phyloP scores from a whole-genome alignment of 2,329 filamentous ascomycete species.

The Cordyceps cateniannulata region DNA sequence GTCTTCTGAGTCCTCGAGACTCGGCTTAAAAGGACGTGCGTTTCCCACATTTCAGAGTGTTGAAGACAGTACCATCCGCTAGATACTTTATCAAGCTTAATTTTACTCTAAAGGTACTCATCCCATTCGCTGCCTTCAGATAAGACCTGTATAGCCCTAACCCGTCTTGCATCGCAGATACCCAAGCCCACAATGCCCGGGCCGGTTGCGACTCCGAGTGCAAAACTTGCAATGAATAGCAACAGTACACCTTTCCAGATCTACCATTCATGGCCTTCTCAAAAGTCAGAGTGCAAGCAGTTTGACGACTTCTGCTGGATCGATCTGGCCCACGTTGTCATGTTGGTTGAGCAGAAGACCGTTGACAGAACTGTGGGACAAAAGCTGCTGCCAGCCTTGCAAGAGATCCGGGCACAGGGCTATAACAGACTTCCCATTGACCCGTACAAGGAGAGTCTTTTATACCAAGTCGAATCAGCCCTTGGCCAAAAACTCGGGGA shows the following conservation, averaged over 20 bases:
- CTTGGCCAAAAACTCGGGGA: slow-evolving; percentile 11
- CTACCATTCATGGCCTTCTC: slow-evolving; percentile 14
- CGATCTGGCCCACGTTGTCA: slow-evolving; percentile 15
- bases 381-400: slow-evolving; percentile 7
- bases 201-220: neutral
- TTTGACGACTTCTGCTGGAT: slow-evolving; percentile 15
- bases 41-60: neutral
- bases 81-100: neutral
- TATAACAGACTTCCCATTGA: slow-evolving; percentile 10
- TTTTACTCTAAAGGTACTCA: slow-evolving; percentile 5
- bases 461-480: slow-evolving; percentile 10
- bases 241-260: slow-evolving; percentile 6
- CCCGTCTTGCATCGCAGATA: neutral
- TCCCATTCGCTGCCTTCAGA: neutral
- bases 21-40: slow-evolving; percentile 8
- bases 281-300: slow-evolving; percentile 13
- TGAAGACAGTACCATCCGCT: neutral
- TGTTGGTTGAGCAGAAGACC: slow-evolving; percentile 14
- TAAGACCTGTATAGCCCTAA: neutral
- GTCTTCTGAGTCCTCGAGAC: neutral
- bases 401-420: slow-evolving; percentile 8
- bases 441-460: slow-evolving; percentile 12
- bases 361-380: slow-evolving; percentile 4
- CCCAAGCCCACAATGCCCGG: neutral
- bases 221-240: neutral